Evolutionary conservation across 2,329 filamentous ascomycete species (phyloP).

Genomic region (Pseudopithomyces maydicus): DNA sequence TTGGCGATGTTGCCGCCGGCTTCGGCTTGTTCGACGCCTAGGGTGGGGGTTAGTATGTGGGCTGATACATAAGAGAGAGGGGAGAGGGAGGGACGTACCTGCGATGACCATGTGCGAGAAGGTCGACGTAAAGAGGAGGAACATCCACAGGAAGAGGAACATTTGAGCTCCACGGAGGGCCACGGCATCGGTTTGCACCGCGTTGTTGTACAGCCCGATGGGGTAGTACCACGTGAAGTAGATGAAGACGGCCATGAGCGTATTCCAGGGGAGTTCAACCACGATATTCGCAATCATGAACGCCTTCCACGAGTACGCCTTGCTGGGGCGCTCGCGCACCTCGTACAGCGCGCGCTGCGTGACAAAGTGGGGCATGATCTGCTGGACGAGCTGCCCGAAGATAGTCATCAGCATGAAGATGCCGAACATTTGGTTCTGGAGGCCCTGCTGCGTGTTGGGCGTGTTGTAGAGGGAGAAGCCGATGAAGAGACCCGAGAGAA

Average conservation of each 20-base stretch:
- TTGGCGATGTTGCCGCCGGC: conserved; percentile 78
- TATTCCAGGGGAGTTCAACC: conserved; percentile 86
- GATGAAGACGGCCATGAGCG: conserved; percentile 75
- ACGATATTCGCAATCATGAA: conserved; percentile 84
- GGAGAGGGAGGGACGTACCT: conserved; percentile 28
- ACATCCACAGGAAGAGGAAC: conserved; percentile 76
- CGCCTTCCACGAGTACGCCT: conserved; percentile 83
- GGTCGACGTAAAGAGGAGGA: conserved; percentile 80
- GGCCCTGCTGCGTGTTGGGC: conserved; percentile 72
- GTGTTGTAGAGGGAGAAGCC: conserved; percentile 80
- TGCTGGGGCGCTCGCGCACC: conserved; percentile 81
- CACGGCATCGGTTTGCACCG: conserved; percentile 63
- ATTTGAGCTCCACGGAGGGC: conserved; percentile 75
- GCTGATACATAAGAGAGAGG: no score
- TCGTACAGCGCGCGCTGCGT: conserved; percentile 82
- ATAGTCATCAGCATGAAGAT: conserved; percentile 83
- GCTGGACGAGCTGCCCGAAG: conserved; percentile 78
- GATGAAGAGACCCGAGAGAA: conserved; percentile 73
- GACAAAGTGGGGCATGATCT: conserved; percentile 86
- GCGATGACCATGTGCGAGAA: conserved; percentile 81
- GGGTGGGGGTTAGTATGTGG: no score
- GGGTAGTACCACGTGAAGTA: conserved; percentile 88
- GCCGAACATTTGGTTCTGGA: conserved; percentile 85
- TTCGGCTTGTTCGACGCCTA: conserved; percentile 71
- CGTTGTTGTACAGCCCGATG: conserved; percentile 76